Evolutionary conservation across 2,329 filamentous ascomycete genomes (phyloP), one percentile per base, ranked within the genome.

Genomic region (Clarireedia monteithiana): DNA sequence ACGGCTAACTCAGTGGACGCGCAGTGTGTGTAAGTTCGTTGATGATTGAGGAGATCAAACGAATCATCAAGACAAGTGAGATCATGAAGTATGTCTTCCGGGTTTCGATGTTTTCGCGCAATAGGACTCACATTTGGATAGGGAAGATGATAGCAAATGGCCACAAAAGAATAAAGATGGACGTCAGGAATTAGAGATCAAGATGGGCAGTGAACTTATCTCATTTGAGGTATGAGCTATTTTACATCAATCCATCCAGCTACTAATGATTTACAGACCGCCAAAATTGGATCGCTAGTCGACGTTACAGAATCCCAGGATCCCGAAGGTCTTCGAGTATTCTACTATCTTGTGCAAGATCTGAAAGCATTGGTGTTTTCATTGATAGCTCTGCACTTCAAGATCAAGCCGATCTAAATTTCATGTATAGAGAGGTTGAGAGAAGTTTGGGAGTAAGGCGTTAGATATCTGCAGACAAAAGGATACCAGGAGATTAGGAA

Each of bases 151-250:
- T 71, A 88, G 85, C 26, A 96, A 96, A 71, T 99, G 94, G 94
- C 94, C 94, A 0, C 90, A 95, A 72, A 99, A 97, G 82, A 99
- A 99, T 76, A 97, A 97, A 75, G 94, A 99, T 67, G 94, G 94
- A 38, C 84, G 92, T 61, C 94, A 99, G 71, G 94, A 99, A 74
- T 79, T 99, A 48, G 94, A 99, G 73, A 96, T 99, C 58, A 82
- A 91, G 49, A 71, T 99, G 55, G 94, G 92, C 44, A 94, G 88
- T 67, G 94, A 99, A 62, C 92, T 97, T 71, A 97, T 99, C 64
- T 95, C 91, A 1, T 99, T 99, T 64, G 94, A 99, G 85, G 91
- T 91, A 72, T 57, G 45, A 23, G 48, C 15, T 30, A 14, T 23
- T 39, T 46, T 27, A 51, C 36, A 26, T 17, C 9, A 1, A 49